Conservation (phyloP, 345 rosid genomes). For the Theobroma cacao region DNA sequence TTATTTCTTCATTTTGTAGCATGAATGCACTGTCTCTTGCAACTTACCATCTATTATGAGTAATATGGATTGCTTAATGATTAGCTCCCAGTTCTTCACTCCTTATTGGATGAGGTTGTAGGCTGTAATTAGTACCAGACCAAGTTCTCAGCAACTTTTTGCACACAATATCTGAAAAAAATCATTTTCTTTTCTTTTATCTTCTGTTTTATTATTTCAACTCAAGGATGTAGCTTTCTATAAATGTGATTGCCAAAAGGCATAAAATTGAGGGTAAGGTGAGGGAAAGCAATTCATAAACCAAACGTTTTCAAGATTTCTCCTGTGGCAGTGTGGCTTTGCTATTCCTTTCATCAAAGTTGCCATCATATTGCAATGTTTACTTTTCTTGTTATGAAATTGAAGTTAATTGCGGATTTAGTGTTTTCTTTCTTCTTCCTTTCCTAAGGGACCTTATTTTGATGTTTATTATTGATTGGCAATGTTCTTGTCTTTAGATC, state of each 20-base stretch:
- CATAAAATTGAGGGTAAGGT: background rate
- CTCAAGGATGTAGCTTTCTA: background rate
- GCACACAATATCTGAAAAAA: background rate
- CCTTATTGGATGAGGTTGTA: background rate
- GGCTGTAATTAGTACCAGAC: background rate
- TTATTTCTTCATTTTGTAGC: background rate
- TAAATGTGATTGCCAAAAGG: background rate
- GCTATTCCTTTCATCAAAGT: background rate
- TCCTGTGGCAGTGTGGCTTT: background rate
- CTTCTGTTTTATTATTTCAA: background rate
- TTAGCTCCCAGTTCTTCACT: background rate
- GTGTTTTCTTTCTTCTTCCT: background rate
- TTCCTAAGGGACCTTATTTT: background rate
- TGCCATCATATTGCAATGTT: background rate
- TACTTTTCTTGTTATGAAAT: background rate
- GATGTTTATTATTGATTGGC: background rate
- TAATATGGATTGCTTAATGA: background rate
- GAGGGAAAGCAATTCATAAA: background rate
- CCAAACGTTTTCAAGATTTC: background rate
- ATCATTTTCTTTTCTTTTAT: background rate
- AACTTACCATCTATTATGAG: background rate
- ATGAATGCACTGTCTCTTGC: background rate
- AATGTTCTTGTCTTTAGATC: conserved; percentile 35
- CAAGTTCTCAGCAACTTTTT: background rate
- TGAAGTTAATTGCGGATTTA: background rate